These are phyloP conservation scores for Isoetes taiwanensis DNA, from an alignment of 75 land plant species.

Conservation along the genomic window DNA sequence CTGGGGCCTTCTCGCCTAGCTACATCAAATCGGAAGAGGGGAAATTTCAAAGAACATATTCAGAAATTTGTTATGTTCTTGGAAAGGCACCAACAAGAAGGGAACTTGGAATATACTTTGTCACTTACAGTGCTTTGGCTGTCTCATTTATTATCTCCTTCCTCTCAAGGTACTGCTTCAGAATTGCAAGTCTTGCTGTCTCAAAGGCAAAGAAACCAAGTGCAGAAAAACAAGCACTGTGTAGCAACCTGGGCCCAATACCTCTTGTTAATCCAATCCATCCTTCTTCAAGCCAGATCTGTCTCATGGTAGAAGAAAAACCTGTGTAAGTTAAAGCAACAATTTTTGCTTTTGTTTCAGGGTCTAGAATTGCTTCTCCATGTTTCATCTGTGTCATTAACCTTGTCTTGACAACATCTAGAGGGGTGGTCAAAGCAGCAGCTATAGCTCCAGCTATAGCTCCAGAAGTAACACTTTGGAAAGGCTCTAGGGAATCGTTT, in stretches of 20 bases:
- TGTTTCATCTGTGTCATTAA: slow-evolving; percentile 53
- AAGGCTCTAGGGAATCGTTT: slow-evolving; percentile 36
- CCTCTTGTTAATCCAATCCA: slow-evolving; percentile 76
- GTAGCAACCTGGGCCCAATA: slow-evolving; percentile 61
- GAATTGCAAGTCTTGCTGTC: slow-evolving; percentile 49
- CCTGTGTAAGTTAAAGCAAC: slow-evolving; percentile 30
- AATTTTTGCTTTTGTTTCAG: slow-evolving; percentile 25
- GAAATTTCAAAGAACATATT: too few species aligned
- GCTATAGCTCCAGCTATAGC: slow-evolving; percentile 88
- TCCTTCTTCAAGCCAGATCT: slow-evolving; percentile 70
- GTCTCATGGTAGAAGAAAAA: slow-evolving; percentile 33
- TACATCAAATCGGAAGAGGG: too few species aligned
- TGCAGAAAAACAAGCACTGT: slow-evolving; percentile 84
- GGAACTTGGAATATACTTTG: too few species aligned
- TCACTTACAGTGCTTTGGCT: too few species aligned
- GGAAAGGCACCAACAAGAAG: too few species aligned
- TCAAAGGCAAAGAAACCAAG: slow-evolving; percentile 85
- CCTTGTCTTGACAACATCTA: slow-evolving; percentile 88
- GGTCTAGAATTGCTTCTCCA: not conserved
- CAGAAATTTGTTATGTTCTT: too few species aligned
- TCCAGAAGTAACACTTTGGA: slow-evolving; percentile 66
- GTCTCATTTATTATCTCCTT: too few species aligned
- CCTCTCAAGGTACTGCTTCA: slow-evolving; percentile 34
- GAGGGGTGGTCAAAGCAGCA: slow-evolving; percentile 61
- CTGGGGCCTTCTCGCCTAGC: too few species aligned